Percentiles rank a stretch among this genome's conserved stretches.
These are phyloP conservation scores for Batrachochytrium dendrobatidis DNA, from an alignment of 371 early-diverging fungal species.

Conservation along the genomic window DNA sequence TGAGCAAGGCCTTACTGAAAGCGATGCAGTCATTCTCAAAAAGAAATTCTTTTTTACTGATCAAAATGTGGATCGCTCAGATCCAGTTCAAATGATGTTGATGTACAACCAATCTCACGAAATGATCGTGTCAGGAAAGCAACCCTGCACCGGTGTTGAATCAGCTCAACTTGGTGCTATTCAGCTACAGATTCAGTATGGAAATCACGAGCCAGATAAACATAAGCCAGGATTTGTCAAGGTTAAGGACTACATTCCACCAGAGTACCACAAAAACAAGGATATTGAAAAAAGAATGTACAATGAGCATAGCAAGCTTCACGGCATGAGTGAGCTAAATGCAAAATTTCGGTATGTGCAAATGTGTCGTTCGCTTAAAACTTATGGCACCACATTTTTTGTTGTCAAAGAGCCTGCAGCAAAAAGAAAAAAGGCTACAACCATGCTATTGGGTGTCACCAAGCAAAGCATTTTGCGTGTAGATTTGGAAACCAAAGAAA, in stretches of 20 bases:
- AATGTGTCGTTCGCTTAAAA: slow-evolving; percentile 43
- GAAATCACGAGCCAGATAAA: slow-evolving; percentile 48
- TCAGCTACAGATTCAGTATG: slow-evolving; percentile 44
- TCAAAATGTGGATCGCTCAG: slow-evolving; percentile 45
- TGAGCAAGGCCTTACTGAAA: slow-evolving; percentile 46
- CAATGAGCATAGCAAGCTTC: slow-evolving; percentile 44
- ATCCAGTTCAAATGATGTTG: slow-evolving; percentile 50
- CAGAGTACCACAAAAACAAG: slow-evolving; percentile 40
- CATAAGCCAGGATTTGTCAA: slow-evolving; percentile 37
- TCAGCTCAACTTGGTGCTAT: slow-evolving; percentile 46
- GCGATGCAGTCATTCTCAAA: slow-evolving; percentile 38
- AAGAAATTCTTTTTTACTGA: slow-evolving; percentile 53
- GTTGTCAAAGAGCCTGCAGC: slow-evolving; percentile 34
- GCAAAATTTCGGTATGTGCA: slow-evolving; percentile 52
- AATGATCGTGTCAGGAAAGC: slow-evolving; percentile 40
- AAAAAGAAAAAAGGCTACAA: slow-evolving; percentile 32
- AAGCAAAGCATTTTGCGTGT: slow-evolving; percentile 43
- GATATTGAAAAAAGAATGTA: slow-evolving; percentile 42
- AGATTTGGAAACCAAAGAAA: slow-evolving; percentile 47
- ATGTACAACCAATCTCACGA: slow-evolving; percentile 43
- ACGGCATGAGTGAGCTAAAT: slow-evolving; percentile 43
- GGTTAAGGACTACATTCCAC: slow-evolving; percentile 37
- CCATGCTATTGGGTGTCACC: slow-evolving; percentile 45
- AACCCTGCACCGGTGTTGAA: slow-evolving; percentile 48
- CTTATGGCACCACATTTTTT: slow-evolving; percentile 54